phyloP scores from a whole-genome alignment of 2,329 filamentous ascomycete species.

The Aureobasidium sp. region DNA sequence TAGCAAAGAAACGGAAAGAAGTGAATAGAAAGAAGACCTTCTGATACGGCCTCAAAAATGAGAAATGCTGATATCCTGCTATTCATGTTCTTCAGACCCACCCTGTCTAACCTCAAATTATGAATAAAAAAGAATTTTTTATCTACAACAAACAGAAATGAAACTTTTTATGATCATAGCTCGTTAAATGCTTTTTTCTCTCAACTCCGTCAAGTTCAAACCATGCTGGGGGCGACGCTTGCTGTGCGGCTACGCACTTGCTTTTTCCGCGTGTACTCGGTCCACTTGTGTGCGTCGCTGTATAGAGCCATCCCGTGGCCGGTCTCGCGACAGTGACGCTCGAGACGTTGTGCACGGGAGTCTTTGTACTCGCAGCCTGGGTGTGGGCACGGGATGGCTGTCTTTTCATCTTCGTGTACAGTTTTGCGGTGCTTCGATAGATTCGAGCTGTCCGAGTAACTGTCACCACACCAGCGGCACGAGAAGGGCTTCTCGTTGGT shows the following conservation, averaged over 20 bases:
- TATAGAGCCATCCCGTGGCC: constrained; percentile 14
- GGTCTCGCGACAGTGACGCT: constrained; percentile 18
- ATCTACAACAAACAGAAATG: constrained; percentile 9
- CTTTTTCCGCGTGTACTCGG: constrained; percentile 16
- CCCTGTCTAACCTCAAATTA: background rate
- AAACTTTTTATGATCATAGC: constrained; percentile 14
- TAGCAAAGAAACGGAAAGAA: no score
- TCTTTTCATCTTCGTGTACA: constrained; percentile 20
- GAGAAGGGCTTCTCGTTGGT: constrained; percentile 63
- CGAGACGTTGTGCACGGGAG: constrained; percentile 6
- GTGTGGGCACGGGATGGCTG: constrained; percentile 12
- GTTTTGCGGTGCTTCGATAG: constrained; percentile 33
- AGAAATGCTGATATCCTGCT: constrained; percentile 3
- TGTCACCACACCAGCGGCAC: constrained; percentile 36
- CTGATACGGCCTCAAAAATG: background rate
- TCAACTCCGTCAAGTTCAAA: background rate
- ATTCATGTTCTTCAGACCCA: background rate
- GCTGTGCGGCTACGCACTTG: constrained; percentile 13
- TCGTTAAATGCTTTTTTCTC: constrained; percentile 1
- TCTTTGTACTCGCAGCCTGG: constrained; percentile 15
- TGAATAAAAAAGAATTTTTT: constrained; percentile 1
- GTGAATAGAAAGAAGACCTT: background rate
- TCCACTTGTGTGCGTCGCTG: constrained; percentile 14
- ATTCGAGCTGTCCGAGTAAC: constrained; percentile 40
- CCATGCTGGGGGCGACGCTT: constrained; percentile 17